Conservation (phyloP, 495 filamentous ascomycete species). For the Hypoxylon cercidicola region DNA sequence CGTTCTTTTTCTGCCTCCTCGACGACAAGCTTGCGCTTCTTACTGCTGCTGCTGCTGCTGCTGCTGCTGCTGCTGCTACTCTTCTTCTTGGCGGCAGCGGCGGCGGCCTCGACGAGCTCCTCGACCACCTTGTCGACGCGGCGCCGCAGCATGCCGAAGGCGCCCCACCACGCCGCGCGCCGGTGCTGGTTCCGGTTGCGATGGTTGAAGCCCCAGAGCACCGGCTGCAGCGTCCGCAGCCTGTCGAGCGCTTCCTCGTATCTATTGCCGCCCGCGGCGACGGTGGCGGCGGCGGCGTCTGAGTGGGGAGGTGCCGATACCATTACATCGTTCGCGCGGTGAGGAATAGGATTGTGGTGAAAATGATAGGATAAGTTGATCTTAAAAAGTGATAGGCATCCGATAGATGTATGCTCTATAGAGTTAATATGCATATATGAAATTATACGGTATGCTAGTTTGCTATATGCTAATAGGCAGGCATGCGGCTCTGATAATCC, state of each 20-base stretch:
- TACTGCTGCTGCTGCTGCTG: slow-evolving; percentile 23
- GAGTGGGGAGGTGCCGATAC: slow-evolving; percentile 5
- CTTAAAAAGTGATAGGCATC: no score
- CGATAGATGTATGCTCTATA: no score
- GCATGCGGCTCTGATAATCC: no score
- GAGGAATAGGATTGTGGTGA: no score
- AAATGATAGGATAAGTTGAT: no score
- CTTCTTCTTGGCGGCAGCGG: slow-evolving; percentile 14
- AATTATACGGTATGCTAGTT: no score
- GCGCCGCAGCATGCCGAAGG: slow-evolving; percentile 73
- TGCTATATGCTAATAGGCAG: no score
- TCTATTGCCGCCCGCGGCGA: neutral
- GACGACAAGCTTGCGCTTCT: slow-evolving; percentile 36
- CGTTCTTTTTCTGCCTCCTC: slow-evolving; percentile 32
- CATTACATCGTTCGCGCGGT: slow-evolving; percentile 27
- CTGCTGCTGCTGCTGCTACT: slow-evolving; percentile 11
- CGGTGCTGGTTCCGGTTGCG: slow-evolving; percentile 88
- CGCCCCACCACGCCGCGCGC: slow-evolving; percentile 76
- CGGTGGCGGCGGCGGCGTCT: slow-evolving; percentile 4
- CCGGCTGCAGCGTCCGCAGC: slow-evolving; percentile 47
- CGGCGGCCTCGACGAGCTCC: slow-evolving; percentile 47
- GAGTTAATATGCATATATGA: no score
- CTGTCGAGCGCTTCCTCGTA: slow-evolving; percentile 28
- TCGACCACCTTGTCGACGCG: slow-evolving; percentile 62
- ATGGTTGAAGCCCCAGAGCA: slow-evolving; percentile 74